phyloP scores from a whole-genome alignment of 352 stramenopile species.

The Pythium periplocum region DNA sequence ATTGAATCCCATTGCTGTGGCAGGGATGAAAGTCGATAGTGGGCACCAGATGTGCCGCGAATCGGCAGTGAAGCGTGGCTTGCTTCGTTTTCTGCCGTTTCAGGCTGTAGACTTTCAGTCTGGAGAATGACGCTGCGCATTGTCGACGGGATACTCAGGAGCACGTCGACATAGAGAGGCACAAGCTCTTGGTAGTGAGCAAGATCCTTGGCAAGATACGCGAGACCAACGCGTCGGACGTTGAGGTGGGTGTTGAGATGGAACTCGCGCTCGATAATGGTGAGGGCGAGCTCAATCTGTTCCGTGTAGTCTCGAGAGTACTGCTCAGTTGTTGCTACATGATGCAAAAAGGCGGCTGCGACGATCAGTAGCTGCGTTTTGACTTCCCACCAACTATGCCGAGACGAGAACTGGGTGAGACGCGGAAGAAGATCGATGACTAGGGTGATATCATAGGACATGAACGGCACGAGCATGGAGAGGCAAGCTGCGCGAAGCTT shows the following conservation, averaged over 20 bases:
- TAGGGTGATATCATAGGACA: conserved; percentile 36
- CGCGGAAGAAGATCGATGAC: conserved; percentile 57
- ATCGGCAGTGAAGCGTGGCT: conserved; percentile 34
- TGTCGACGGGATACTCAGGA: conserved; percentile 46
- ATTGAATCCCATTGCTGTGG: conserved; percentile 52
- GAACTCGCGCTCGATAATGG: conserved; percentile 74
- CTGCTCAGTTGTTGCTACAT: conserved; percentile 13
- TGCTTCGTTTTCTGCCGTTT: conserved; percentile 1
- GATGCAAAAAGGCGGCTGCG: conserved; percentile 46
- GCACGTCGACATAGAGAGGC: conserved; percentile 69
- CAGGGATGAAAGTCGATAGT: conserved; percentile 42
- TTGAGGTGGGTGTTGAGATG: conserved; percentile 46
- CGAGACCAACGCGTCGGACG: conserved; percentile 52
- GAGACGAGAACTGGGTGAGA: conserved; percentile 53
- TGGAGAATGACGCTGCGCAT: conserved; percentile 38
- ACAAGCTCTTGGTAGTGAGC: conserved; percentile 68
- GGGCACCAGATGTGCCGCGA: conserved; percentile 41
- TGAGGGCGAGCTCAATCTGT: conserved; percentile 63
- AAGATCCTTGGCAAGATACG: conserved; percentile 52
- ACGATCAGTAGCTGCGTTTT: conserved; percentile 76
- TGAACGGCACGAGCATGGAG: conserved; percentile 65
- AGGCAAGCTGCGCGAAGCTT: conserved; percentile 74
- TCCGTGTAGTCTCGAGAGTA: conserved; percentile 41
- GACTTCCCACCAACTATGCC: conserved; percentile 80
- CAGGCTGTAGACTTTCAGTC: background rate